Conservation (phyloP, 129 eudicot species). For the Deinandra increscens region DNA sequence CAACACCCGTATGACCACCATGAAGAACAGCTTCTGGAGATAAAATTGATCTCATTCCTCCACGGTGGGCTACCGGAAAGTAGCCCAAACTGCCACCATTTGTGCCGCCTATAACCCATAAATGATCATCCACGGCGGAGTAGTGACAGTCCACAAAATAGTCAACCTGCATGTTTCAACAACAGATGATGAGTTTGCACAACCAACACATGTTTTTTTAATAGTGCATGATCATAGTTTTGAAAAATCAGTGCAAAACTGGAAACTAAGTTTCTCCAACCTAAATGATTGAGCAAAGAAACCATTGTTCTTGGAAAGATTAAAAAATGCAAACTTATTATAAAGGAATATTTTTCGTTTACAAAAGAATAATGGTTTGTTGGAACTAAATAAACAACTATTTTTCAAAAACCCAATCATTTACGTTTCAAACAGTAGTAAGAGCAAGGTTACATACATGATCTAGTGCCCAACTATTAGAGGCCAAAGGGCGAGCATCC, state of each 20-base stretch:
- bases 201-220: background rate
- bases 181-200: background rate
- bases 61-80: constrained; percentile 61
- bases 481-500: constrained; percentile 80
- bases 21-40: constrained; percentile 84
- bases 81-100: constrained; percentile 84
- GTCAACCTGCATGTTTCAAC: constrained; percentile 59
- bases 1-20: constrained; percentile 84
- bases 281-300: background rate
- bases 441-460: constrained; percentile 36
- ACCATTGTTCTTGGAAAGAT: background rate
- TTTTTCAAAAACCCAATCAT: background rate
- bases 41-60: constrained; percentile 43
- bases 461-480: constrained; percentile 70
- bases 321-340: background rate
- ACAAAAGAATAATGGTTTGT: background rate
- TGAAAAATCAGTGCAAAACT: background rate
- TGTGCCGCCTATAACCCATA: constrained; percentile 92
- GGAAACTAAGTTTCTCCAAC: background rate
- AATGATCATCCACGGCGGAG: constrained; percentile 54
- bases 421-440: background rate
- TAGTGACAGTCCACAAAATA: constrained; percentile 96
- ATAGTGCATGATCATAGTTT: background rate
- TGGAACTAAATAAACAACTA: background rate
- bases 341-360: too few species aligned